phyloP scores from a whole-genome alignment of 2,329 filamentous ascomycete species.

The Hypoxylon sp. region DNA sequence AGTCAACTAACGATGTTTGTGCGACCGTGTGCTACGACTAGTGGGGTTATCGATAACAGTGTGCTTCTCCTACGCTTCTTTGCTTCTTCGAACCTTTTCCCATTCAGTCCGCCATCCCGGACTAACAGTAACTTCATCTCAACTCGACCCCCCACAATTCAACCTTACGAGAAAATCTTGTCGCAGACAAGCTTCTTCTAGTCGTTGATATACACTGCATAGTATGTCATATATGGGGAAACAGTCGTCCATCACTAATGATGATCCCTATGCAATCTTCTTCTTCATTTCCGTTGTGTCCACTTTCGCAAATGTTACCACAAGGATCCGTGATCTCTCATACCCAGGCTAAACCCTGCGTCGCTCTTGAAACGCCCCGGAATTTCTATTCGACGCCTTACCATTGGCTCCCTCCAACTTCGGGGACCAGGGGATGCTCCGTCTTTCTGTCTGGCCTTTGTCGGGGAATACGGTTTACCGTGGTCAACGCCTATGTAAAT shows the following conservation, averaged over 20 bases:
- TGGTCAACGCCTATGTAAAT: not conserved
- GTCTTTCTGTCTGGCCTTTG: constrained; percentile 30
- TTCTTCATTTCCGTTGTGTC: constrained; percentile 12
- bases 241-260: not conserved
- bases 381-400: constrained; percentile 17
- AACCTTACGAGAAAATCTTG: constrained; percentile 21
- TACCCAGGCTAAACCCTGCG: constrained; percentile 34
- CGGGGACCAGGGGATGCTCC: constrained; percentile 18
- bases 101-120: too few species aligned
- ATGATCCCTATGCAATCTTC: constrained; percentile 7
- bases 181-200: constrained; percentile 37
- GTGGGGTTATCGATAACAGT: not conserved
- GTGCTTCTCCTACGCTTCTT: not conserved
- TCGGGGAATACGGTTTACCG: constrained; percentile 20
- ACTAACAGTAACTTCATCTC: not conserved
- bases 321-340: constrained; percentile 24
- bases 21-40: not conserved
- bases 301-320: constrained; percentile 11
- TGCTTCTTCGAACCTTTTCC: too few species aligned
- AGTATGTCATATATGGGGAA: constrained; percentile 2
- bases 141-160: constrained; percentile 17
- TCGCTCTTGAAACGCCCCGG: constrained; percentile 41
- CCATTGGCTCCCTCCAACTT: constrained; percentile 37
- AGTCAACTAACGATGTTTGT: not conserved
- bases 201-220: constrained; percentile 3